Percentiles rank a stretch among this genome's conserved stretches.
phyloP scores from a whole-genome alignment of 768 basidiomycete genomes.

The Lactarius indigo region DNA sequence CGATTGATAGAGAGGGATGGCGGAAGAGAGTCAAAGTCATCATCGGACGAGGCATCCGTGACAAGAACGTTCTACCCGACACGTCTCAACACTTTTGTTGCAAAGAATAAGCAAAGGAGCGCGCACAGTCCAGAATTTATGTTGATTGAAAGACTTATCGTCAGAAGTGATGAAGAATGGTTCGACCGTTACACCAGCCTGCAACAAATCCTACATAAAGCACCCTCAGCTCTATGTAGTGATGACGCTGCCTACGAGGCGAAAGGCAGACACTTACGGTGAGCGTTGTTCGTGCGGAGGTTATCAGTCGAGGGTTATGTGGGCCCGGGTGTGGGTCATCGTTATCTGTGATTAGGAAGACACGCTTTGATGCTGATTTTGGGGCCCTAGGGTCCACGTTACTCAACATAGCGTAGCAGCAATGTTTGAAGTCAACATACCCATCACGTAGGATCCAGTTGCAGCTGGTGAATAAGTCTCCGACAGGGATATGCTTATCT shows the following conservation, averaged over 20 bases:
- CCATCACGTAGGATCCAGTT: constrained; percentile 87
- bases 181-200: constrained; percentile 74
- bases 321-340: constrained; percentile 66
- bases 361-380: constrained; percentile 86
- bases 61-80: constrained; percentile 54
- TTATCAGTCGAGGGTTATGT: constrained; percentile 56
- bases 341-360: constrained; percentile 91
- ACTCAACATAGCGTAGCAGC: background rate
- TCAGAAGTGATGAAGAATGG: constrained; percentile 84
- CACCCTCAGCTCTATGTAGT: background rate
- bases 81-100: constrained; percentile 3
- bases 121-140: constrained; percentile 77
- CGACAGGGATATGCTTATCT: constrained; percentile 65
- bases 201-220: constrained; percentile 63
- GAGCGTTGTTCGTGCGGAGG: constrained; percentile 68
- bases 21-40: constrained; percentile 47
- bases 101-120: background rate
- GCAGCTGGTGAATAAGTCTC: constrained; percentile 87
- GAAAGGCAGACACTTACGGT: constrained; percentile 41
- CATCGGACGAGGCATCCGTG: constrained; percentile 52
- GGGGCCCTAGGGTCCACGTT: constrained; percentile 51
- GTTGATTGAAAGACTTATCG: constrained; percentile 63
- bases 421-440: constrained; percentile 38
- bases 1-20: constrained; percentile 73
- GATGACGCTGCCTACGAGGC: background rate